These are phyloP conservation scores for Spathaspora girioi DNA, from an alignment of 805 yeast species.

Conservation along the genomic window DNA sequence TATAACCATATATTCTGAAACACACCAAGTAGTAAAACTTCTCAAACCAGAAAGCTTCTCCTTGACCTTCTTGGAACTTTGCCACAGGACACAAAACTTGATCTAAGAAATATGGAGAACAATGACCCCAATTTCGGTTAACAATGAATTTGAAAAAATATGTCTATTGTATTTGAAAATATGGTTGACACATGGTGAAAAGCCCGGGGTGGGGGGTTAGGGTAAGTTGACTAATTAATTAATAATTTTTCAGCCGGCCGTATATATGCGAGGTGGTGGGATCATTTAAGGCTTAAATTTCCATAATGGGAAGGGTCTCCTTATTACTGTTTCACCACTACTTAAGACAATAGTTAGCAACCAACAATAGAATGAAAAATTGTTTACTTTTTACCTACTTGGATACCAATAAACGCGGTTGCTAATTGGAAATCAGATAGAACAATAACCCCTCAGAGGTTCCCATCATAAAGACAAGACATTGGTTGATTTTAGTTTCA, in stretches of 20 bases:
- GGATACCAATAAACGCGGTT: neutral
- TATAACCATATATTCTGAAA: neutral
- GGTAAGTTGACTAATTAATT: neutral
- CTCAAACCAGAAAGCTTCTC: neutral
- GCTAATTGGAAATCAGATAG: neutral
- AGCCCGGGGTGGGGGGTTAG: neutral
- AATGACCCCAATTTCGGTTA: constrained; percentile 1
- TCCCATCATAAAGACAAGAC: too few relatives aligned
- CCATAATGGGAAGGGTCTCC: neutral
- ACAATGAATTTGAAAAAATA: neutral
- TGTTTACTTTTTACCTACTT: neutral
- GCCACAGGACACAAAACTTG: neutral
- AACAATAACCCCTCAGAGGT: neutral
- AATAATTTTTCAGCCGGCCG: neutral
- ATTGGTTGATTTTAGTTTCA: neutral
- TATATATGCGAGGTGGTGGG: neutral
- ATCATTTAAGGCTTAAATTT: neutral
- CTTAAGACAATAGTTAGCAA: neutral
- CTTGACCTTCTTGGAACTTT: neutral
- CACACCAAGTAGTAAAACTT: too few relatives aligned
- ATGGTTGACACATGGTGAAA: neutral
- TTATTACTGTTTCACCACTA: neutral
- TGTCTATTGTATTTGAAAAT: neutral
- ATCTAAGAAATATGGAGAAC: neutral
- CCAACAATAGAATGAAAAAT: neutral